Conservation (phyloP, 306 rosid genomes). For the Trifolium dubium region DNA sequence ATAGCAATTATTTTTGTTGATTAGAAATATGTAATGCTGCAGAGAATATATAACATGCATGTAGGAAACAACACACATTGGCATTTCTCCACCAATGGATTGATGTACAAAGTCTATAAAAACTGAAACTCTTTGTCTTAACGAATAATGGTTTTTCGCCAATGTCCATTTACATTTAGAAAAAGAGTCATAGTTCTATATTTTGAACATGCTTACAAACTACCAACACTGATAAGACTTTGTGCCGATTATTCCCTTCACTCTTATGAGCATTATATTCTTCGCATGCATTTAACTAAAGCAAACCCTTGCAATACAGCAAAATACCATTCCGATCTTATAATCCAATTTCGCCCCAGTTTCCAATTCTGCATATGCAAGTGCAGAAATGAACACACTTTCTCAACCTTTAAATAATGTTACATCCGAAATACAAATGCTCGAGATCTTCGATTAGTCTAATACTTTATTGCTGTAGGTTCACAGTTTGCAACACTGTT, state of each 20-base stretch:
- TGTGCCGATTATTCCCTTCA: not conserved
- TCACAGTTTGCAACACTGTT: not conserved
- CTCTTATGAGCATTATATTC: not conserved
- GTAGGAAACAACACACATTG: slow-evolving; percentile 2
- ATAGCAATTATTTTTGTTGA: slow-evolving; percentile 23
- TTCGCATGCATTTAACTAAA: not conserved
- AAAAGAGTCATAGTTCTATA: not conserved
- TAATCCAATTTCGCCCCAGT: not conserved
- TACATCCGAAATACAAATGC: not conserved
- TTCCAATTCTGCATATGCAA: not conserved
- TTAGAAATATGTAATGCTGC: slow-evolving; percentile 1
- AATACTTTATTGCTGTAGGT: not conserved
- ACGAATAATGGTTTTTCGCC: slow-evolving; percentile 10
- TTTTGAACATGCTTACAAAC: not conserved
- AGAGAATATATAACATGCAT: slow-evolving; percentile 14
- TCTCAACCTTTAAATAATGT: not conserved
- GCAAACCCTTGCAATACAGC: not conserved
- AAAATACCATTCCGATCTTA: not conserved
- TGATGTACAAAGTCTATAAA: not conserved
- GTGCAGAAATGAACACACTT: not conserved
- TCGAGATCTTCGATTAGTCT: not conserved
- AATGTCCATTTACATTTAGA: not conserved
- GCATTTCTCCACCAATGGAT: slow-evolving; percentile 11
- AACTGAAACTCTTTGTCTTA: not conserved
- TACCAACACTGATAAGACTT: not conserved